Evolutionary conservation across 164 flowering plant species (phyloP).

Genomic region (Liriodendron chinense): DNA sequence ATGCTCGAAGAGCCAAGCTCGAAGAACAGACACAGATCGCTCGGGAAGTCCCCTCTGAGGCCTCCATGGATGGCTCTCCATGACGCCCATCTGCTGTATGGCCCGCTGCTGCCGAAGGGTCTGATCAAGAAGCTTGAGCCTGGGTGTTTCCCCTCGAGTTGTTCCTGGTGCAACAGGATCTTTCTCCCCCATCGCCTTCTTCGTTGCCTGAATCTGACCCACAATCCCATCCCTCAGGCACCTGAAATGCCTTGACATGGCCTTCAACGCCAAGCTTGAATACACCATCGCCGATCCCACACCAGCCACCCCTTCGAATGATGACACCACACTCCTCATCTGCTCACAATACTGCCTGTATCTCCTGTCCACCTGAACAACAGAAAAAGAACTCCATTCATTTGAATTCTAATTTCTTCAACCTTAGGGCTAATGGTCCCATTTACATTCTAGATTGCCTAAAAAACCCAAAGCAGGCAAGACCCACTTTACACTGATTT

Average conservation of each 20-base stretch:
- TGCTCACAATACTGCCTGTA: conserved; percentile 88
- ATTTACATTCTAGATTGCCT: too few relatives aligned
- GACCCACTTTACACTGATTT: too few relatives aligned
- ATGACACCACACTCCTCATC: conserved; percentile 73
- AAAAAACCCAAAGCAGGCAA: too few relatives aligned
- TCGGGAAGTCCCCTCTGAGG: conserved; percentile 98
- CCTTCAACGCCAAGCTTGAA: conserved; percentile 69
- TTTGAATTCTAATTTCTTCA: too few relatives aligned
- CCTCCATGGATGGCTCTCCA: conserved; percentile 91
- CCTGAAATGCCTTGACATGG: conserved; percentile 92
- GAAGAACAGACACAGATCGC: conserved; percentile 84
- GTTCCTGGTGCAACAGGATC: conserved; percentile 64
- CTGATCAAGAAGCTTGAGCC: conserved; percentile 75
- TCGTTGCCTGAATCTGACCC: conserved; percentile 62
- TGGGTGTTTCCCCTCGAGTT: conserved; percentile 73
- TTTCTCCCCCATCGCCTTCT: conserved; percentile 78
- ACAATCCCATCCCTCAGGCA: conserved; percentile 79
- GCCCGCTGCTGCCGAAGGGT: conserved; percentile 74
- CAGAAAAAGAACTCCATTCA: neutral
- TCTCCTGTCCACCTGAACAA: conserved; percentile 78
- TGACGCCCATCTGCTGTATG: conserved; percentile 74
- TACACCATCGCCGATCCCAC: conserved; percentile 63
- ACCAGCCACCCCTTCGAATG: conserved; percentile 85
- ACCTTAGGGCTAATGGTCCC: too few relatives aligned
- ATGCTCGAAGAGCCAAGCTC: conserved; percentile 98